Base-by-base conservation (phyloP, 306 rosid species). In the Vigna trinervia region DNA sequence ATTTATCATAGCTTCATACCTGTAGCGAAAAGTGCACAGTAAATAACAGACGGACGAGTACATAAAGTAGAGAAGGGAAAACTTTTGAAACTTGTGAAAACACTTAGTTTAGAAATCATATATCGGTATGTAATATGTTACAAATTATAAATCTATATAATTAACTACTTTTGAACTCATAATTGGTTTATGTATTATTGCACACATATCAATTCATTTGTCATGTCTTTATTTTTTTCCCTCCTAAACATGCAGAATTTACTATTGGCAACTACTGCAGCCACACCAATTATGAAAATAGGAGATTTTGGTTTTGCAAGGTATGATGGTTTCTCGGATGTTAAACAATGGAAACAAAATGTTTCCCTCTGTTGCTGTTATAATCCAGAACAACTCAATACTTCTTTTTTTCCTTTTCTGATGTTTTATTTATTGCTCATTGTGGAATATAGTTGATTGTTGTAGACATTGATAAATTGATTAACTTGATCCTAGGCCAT, bases 251-350 rank as follows among this genome's bases (percentile, higher is more conserved):
- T 86, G 96, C 90, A 96, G 99, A 96, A 96, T 85, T 88, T 96
- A 73, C 90, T 96, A 63, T 78, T 96, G 89, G 81, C 91, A 19
- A 71, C 73, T 32, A 69, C 73, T 75, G 86, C 83, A 73, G 85
- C 62, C 57, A 81, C 76, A 47, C 94, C 96, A 65, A 78, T 82
- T 34, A 36, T 96, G 90, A 96, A 92, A 87, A 89, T 96, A 30
- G 99, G 99, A 60, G 99, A 96, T 89, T 96, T 96, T 78, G 99
- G 97, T 84, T 96, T 96, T 86, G 99, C 97, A 74, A 89, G 99
- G 99, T 92, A 79, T 46, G 76, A 54, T 71, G 58, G 65, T 47
- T 61, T 54, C 17, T n/a, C 22, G 38, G 50, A 72, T 20, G 53
- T 69, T 56, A 52, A 76, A 45, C 59, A 60, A 60, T 67, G 68